phyloP scores from a whole-genome alignment of 1,139 yeast genomes.

The Torulaspora globosa region DNA sequence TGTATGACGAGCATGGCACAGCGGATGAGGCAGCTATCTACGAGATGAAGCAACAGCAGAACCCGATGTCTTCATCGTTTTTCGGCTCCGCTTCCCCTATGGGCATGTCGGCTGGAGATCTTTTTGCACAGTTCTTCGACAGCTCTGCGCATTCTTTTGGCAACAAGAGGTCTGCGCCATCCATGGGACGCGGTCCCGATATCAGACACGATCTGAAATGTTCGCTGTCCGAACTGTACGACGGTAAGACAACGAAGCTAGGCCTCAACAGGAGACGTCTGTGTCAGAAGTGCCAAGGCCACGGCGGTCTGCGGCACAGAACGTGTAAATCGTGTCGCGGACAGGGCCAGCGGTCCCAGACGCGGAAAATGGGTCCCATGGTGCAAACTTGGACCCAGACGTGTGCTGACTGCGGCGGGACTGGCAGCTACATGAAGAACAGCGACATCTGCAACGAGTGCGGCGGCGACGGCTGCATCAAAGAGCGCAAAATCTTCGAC shows the following conservation, averaged over 20 bases:
- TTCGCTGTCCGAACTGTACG: constrained; percentile 46
- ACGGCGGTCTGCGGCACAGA: constrained; percentile 41
- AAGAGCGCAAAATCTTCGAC: constrained; percentile 49
- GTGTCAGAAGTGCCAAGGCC: constrained; percentile 45
- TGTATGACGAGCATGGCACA: constrained; percentile 59
- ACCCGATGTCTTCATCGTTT: constrained; percentile 18
- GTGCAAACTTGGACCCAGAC: constrained; percentile 34
- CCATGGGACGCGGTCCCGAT: constrained; percentile 40
- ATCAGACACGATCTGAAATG: constrained; percentile 47
- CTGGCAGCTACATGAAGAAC: constrained; percentile 37
- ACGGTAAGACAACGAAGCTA: constrained; percentile 46
- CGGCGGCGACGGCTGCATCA: constrained; percentile 40
- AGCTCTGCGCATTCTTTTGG: constrained; percentile 18
- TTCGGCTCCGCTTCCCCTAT: constrained; percentile 16
- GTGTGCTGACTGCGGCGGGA: constrained; percentile 42
- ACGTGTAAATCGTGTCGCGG: constrained; percentile 42
- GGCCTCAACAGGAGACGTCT: constrained; percentile 43
- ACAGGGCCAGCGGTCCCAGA: constrained; percentile 24
- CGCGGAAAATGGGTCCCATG: constrained; percentile 30
- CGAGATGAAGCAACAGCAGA: constrained; percentile 22
- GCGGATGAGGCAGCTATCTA: constrained; percentile 40
- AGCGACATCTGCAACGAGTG: constrained; percentile 43
- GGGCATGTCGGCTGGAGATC: constrained; percentile 35
- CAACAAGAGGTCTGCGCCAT: constrained; percentile 1
- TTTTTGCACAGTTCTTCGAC: constrained; percentile 41